A percentile compares a stretch with the other conserved stretches of the same genome.
Evolutionary conservation across 306 rosid genomes (phyloP).

Genomic region (Lagenaria siceraria): DNA sequence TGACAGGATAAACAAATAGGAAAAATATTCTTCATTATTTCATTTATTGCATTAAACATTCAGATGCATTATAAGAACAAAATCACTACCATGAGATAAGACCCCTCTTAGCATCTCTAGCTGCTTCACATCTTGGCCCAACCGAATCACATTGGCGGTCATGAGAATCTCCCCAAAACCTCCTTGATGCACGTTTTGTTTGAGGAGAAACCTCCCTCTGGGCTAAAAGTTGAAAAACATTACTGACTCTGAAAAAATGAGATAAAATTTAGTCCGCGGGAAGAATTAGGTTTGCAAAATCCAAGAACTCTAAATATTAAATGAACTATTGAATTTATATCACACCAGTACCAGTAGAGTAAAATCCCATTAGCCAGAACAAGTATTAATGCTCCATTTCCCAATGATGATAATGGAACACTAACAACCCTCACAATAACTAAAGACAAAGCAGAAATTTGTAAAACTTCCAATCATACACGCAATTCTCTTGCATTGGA

Average conservation of each 20-base stretch:
- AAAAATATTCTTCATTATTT: neutral
- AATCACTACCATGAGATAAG: conserved; percentile 40
- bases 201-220: conserved; percentile 39
- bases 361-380: neutral
- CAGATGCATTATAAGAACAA: neutral
- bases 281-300: neutral
- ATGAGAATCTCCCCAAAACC: conserved; percentile 19
- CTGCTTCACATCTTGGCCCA: conserved; percentile 25
- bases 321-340: neutral
- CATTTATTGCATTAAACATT: neutral
- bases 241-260: conserved; percentile 21
- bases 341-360: neutral
- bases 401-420: neutral
- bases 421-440: neutral
- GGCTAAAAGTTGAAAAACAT: conserved; percentile 34
- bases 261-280: neutral
- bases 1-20: neutral
- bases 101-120: conserved; percentile 28
- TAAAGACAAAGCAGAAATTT: neutral
- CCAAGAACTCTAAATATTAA: neutral
- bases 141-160: conserved; percentile 8
- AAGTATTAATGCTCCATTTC: neutral
- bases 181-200: conserved; percentile 24
- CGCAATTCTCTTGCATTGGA: neutral
- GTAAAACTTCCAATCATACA: neutral